Conservation (phyloP, 1,284 basidiomycete genomes). For the Cutaneotrichosporon dermatis region DNA sequence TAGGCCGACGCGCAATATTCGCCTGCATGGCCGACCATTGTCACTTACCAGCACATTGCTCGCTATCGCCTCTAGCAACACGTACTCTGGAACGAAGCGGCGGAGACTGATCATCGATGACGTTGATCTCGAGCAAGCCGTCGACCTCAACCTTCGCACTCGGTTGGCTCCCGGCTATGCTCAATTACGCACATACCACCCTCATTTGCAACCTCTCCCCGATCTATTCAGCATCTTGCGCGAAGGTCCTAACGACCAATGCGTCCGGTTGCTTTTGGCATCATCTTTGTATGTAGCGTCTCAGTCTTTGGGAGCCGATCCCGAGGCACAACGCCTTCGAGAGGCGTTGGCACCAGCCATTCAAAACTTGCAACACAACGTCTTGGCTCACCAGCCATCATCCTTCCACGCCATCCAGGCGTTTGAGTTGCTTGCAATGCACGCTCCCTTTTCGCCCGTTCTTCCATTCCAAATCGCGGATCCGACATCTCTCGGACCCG, state of each 20-base stretch:
- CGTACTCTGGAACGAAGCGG: slow-evolving; percentile 11
- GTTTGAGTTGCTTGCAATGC: slow-evolving; percentile 33
- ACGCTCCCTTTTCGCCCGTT: slow-evolving; percentile 34
- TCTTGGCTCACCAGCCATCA: slow-evolving; percentile 28
- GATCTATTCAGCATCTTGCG: slow-evolving; percentile 22
- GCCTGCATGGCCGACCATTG: slow-evolving; percentile 36
- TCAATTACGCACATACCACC: slow-evolving; percentile 36
- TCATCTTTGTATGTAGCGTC: slow-evolving; percentile 30
- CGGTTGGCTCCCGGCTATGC: slow-evolving; percentile 31
- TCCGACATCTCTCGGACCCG: slow-evolving; percentile 28
- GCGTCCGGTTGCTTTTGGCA: slow-evolving; percentile 27
- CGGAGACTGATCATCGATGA: slow-evolving; percentile 22
- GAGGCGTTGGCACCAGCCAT: slow-evolving; percentile 15
- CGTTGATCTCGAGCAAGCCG: slow-evolving; percentile 27
- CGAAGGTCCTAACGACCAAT: slow-evolving; percentile 4
- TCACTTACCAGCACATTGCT: slow-evolving; percentile 39
- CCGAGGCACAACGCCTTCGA: slow-evolving; percentile 19
- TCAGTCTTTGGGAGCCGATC: slow-evolving; percentile 22
- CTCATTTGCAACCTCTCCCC: slow-evolving; percentile 35
- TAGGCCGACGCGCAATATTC: slow-evolving; percentile 20
- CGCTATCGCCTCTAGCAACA: slow-evolving; percentile 31
- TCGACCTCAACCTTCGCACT: slow-evolving; percentile 21
- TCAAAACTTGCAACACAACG: slow-evolving; percentile 21
- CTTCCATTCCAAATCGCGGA: slow-evolving; percentile 33
- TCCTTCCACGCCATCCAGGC: slow-evolving; percentile 35